A percentile compares a stretch with the other conserved stretches of the same genome.
Conservation (phyloP, 352 stramenopile genomes). For the Globisporangium parvum region DNA sequence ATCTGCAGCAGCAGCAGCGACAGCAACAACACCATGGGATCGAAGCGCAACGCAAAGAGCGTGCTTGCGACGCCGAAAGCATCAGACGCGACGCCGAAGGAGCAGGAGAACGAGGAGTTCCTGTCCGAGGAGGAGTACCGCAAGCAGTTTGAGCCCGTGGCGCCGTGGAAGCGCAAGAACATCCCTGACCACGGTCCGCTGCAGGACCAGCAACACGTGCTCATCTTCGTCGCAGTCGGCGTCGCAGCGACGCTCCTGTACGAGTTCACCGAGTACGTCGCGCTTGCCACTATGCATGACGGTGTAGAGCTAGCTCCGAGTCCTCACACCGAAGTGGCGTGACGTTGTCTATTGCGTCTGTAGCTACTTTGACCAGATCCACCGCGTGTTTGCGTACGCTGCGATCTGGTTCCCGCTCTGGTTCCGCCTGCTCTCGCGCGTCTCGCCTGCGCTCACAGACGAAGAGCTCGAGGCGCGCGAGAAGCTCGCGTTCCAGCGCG, state of each 20-base stretch:
- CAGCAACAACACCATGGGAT: constrained; percentile 2
- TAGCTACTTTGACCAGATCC: constrained; percentile 70
- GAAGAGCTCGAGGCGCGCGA: constrained; percentile 50
- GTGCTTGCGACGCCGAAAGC: constrained; percentile 1
- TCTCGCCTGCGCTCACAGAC: constrained; percentile 56
- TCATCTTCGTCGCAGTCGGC: constrained; percentile 68
- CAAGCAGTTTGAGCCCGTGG: constrained; percentile 68
- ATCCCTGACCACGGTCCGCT: constrained; percentile 79
- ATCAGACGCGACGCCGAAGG: not conserved
- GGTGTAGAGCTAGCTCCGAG: not conserved
- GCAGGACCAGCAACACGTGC: constrained; percentile 46
- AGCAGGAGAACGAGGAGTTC: constrained; percentile 25
- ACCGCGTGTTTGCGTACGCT: constrained; percentile 63
- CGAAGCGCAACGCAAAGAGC: constrained; percentile 13
- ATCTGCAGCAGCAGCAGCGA: not conserved
- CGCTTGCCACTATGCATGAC: not conserved
- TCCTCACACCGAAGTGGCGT: not conserved
- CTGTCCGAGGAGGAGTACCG: constrained; percentile 46
- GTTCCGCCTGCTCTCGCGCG: constrained; percentile 61
- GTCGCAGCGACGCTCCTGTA: constrained; percentile 61
- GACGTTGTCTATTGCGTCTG: constrained; percentile 11
- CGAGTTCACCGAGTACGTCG: constrained; percentile 52
- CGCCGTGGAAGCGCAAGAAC: constrained; percentile 71
- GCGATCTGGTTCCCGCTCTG: constrained; percentile 82
- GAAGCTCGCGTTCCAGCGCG: constrained; percentile 34